These are phyloP conservation scores for Debaryomyces castellii DNA, from an alignment of 805 yeast species.

Conservation along the genomic window DNA sequence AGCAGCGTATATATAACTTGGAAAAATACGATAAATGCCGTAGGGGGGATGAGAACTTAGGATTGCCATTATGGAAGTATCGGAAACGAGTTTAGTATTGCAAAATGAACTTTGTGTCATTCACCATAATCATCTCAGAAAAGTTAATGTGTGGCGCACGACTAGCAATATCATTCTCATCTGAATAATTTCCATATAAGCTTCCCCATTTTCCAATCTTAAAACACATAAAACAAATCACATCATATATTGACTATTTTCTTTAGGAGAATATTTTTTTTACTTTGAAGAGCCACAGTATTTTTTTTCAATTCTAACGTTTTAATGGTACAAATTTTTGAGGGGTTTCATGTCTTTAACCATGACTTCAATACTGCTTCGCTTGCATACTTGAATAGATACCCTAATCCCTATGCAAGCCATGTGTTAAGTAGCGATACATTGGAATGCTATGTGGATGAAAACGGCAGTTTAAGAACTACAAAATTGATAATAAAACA, in stretches of 20 bases:
- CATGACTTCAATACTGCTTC: slow-evolving; percentile 70
- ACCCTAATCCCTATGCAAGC: slow-evolving; percentile 75
- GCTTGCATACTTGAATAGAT: slow-evolving; percentile 63
- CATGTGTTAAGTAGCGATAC: slow-evolving; percentile 88
- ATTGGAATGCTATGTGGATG: slow-evolving; percentile 56
- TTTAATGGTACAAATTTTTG: slow-evolving; percentile 38
- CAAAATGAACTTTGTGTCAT: slow-evolving; percentile 1
- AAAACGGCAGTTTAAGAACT: slow-evolving; percentile 63
- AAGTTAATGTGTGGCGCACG: neutral
- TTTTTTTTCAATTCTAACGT: neutral
- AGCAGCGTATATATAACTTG: too few relatives aligned
- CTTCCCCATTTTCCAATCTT: neutral
- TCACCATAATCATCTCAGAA: neutral
- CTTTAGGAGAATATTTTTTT: neutral
- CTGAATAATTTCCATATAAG: neutral
- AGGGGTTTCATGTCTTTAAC: slow-evolving; percentile 28
- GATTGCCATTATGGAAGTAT: neutral
- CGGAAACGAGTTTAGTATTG: neutral
- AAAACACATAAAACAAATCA: neutral
- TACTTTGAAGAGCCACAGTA: neutral
- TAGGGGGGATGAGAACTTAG: too few relatives aligned
- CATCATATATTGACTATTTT: neutral
- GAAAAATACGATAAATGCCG: too few relatives aligned
- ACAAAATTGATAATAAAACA: slow-evolving; percentile 74
- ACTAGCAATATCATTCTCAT: neutral